These are phyloP conservation scores for Ophiognomonia clavigignenti-juglandacearum DNA, from an alignment of 2,329 filamentous ascomycete genomes.

Conservation along the genomic window DNA sequence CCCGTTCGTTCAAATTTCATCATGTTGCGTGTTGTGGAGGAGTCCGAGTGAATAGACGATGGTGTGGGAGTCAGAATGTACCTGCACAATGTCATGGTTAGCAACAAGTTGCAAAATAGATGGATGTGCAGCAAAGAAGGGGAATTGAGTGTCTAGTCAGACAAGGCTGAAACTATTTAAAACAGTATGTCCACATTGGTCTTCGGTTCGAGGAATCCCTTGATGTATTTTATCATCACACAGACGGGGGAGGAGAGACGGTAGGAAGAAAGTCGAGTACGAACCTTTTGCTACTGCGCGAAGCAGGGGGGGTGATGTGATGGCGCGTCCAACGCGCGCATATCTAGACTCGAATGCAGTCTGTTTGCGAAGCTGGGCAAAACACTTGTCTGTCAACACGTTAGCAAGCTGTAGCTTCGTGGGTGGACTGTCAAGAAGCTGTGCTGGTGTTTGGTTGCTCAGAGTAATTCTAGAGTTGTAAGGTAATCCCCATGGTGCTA, in stretches of 20 bases:
- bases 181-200: constrained; percentile 56
- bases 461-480: constrained; percentile 49
- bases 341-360: too few relatives aligned
- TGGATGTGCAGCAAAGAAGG: too few relatives aligned
- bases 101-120: constrained; percentile 28
- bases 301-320: too few relatives aligned
- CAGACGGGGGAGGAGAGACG: constrained; percentile 17
- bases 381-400: constrained; percentile 5
- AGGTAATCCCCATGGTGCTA: constrained; percentile 48
- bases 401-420: constrained; percentile 2
- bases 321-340: too few relatives aligned
- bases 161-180: constrained; percentile 64
- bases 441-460: constrained; percentile 36
- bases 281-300: constrained; percentile 32
- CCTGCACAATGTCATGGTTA: constrained; percentile 29
- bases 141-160: constrained; percentile 41
- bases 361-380: background rate
- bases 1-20: constrained; percentile 66
- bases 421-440: constrained; percentile 1
- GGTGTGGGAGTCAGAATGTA: constrained; percentile 31
- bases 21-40: constrained; percentile 34
- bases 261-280: constrained; percentile 22
- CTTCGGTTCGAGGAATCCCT: constrained; percentile 67
- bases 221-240: constrained; percentile 59
- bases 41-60: constrained; percentile 18